Percentiles rank a stretch among this genome's conserved stretches.
These are phyloP conservation scores for Colletotrichum cordylinicola DNA, from an alignment of 2,329 filamentous ascomycete genomes.

Conservation along the genomic window DNA sequence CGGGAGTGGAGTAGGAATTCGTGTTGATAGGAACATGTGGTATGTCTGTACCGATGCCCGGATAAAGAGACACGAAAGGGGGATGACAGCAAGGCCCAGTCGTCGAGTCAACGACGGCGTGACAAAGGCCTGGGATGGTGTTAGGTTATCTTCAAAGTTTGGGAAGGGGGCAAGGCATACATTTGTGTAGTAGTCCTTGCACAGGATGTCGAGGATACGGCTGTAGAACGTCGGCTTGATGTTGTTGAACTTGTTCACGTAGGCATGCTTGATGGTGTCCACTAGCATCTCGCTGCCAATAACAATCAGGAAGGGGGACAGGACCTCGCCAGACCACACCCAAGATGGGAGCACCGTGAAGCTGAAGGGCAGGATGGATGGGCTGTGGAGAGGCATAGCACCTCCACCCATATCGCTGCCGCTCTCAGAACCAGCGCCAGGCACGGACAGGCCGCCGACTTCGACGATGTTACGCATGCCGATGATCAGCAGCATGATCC, in stretches of 20 bases:
- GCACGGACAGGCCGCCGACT: conserved; percentile 80
- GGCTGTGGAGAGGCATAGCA: conserved; percentile 65
- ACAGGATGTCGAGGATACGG: conserved; percentile 89
- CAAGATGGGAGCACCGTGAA: conserved; percentile 89
- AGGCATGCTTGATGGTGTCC: conserved; percentile 96
- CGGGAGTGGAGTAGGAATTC: conserved; percentile 76
- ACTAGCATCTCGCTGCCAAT: conserved; percentile 96
- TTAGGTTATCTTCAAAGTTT: background rate
- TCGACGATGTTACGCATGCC: conserved; percentile 96
- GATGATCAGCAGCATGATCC: conserved; percentile 97
- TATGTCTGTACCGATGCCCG: conserved; percentile 94
- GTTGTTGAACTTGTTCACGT: conserved; percentile 99
- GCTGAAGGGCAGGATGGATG: conserved; percentile 84
- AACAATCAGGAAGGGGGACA: conserved; percentile 92
- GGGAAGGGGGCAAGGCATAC: conserved; percentile 48
- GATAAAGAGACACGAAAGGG: conserved; percentile 93
- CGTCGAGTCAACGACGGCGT: conserved; percentile 89
- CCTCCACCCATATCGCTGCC: conserved; percentile 57
- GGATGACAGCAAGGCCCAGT: conserved; percentile 89
- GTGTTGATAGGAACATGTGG: conserved; percentile 94
- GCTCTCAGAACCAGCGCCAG: conserved; percentile 56
- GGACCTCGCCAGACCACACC: conserved; percentile 78
- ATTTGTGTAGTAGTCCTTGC: conserved; percentile 98
- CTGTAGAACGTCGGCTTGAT: conserved; percentile 90
- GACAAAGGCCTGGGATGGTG: conserved; percentile 72